Evolutionary conservation across 345 rosid genomes (phyloP), one percentile per base, ranked within the genome.

Genomic region (Arabis alpina): DNA sequence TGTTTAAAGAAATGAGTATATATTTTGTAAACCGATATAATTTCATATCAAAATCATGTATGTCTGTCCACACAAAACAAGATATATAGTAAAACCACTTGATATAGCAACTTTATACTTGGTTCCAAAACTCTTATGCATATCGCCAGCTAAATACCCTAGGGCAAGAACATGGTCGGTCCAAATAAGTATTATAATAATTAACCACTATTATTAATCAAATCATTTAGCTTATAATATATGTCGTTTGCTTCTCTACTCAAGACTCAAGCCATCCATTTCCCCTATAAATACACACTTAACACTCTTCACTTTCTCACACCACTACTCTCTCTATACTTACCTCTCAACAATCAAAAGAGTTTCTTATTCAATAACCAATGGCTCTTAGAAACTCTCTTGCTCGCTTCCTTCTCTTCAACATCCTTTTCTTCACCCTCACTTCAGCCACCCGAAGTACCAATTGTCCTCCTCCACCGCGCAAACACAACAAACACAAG

Each of bases 341-440:
- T 10, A 10, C 50, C 51, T 41, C 66, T 66, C 34, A 66, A 43
- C 62, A n/a, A n/a, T 74, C 51, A 5, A 59, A 66, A 59, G n/a
- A 60, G 62, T 51, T 60, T 52, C 52, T 40, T 64, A 36, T 37
- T 57, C 23, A 50, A 51, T 1, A 56, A 67, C 15, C 39, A 37
- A 81, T 88, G 93, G 85, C 78, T 64, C 76, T 76, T 25, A 82
- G 66, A 70, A 73, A 55, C 36, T 77, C 84, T n/a, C 59, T 83
- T 57, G 83, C 85, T 43, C 82, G 86, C 64, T 73, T 88, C 36
- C 73, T 88, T 48, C 65, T 74, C 52, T 52, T 82, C 47, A 88
- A 88, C 76, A 68, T 88, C 40, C 69, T 84, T 54, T 83, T 84
- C 71, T 86, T 84, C 53, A 39, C 85, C 55, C 68, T 84, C 4